Evolutionary conservation across 2,329 filamentous ascomycete genomes (phyloP).

Genomic region (Gremmenia infestans): DNA sequence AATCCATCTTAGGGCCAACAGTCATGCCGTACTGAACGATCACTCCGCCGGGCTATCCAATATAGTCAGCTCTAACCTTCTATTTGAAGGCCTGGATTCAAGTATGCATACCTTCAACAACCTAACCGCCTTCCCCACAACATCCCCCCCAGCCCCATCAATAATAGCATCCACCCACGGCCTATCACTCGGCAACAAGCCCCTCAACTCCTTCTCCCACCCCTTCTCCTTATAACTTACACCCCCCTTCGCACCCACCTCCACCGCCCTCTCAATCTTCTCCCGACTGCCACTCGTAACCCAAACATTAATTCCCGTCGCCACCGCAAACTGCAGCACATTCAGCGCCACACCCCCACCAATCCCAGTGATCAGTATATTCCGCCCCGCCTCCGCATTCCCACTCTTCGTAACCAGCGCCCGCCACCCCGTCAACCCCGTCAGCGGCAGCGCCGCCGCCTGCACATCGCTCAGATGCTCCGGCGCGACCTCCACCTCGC

Average conservation of each 20-base stretch:
- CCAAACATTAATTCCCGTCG: slow-evolving; percentile 45
- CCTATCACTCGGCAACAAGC: slow-evolving; percentile 57
- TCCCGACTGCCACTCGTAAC: slow-evolving; percentile 52
- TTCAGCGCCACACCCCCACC: slow-evolving; percentile 87
- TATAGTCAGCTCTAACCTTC: background rate
- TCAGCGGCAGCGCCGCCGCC: slow-evolving; percentile 78
- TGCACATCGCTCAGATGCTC: slow-evolving; percentile 66
- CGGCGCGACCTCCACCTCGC: slow-evolving; percentile 73
- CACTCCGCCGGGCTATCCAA: slow-evolving; percentile 62
- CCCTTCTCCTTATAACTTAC: slow-evolving; percentile 71
- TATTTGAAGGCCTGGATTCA: background rate
- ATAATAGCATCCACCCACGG: slow-evolving; percentile 77
- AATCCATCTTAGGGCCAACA: slow-evolving; percentile 76
- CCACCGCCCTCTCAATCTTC: slow-evolving; percentile 66
- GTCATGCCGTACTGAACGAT: slow-evolving; percentile 93
- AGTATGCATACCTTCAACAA: slow-evolving; percentile 57
- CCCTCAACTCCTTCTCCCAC: slow-evolving; percentile 74
- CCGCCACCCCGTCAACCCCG: slow-evolving; percentile 83
- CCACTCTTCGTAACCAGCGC: slow-evolving; percentile 75
- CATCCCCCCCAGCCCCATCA: slow-evolving; percentile 84
- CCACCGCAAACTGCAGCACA: slow-evolving; percentile 73
- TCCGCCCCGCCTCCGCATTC: slow-evolving; percentile 58
- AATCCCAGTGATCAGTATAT: slow-evolving; percentile 84
- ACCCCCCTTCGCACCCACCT: slow-evolving; percentile 75
- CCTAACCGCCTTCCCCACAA: slow-evolving; percentile 63